Evolutionary conservation across 306 rosid species (phyloP).

Genomic region (Pachyrhizus erosus): DNA sequence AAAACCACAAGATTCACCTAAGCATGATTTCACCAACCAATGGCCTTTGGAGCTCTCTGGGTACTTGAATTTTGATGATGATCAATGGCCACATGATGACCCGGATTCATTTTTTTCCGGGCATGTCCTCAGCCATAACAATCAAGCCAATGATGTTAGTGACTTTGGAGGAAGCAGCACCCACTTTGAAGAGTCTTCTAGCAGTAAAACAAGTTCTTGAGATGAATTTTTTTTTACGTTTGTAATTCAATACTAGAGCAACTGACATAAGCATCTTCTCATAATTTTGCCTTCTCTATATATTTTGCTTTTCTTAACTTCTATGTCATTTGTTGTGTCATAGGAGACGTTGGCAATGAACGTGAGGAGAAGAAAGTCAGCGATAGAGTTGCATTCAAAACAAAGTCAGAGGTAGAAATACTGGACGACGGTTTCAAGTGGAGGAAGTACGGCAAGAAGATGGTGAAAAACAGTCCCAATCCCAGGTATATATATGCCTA

Average conservation of each 20-base stretch:
- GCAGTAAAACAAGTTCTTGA: slow-evolving; percentile 53
- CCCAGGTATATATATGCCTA: slow-evolving; percentile 62
- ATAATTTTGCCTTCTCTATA: neutral
- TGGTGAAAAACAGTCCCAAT: slow-evolving; percentile 90
- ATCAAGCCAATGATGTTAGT: slow-evolving; percentile 40
- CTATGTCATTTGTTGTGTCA: neutral
- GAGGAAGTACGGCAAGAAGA: slow-evolving; percentile 96
- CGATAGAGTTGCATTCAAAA: slow-evolving; percentile 74
- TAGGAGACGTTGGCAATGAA: slow-evolving; percentile 48
- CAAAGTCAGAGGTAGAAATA: slow-evolving; percentile 75
- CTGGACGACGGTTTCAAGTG: slow-evolving; percentile 88
- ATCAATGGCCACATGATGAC: slow-evolving; percentile 54
- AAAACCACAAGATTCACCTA: slow-evolving; percentile 40
- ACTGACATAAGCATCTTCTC: neutral
- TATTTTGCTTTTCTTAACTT: neutral
- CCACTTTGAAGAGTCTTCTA: slow-evolving; percentile 48
- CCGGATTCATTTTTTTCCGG: slow-evolving; percentile 32
- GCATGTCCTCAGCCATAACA: slow-evolving; percentile 39
- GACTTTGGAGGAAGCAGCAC: slow-evolving; percentile 52
- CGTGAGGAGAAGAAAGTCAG: slow-evolving; percentile 47
- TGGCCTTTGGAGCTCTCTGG: slow-evolving; percentile 56
- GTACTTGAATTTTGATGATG: slow-evolving; percentile 55
- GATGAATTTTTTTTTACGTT: neutral
- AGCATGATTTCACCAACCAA: slow-evolving; percentile 44
- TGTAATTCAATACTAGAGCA: neutral